Evolutionary conservation across 768 basidiomycete genomes (phyloP).

Genomic region (Pholiota molesta): DNA sequence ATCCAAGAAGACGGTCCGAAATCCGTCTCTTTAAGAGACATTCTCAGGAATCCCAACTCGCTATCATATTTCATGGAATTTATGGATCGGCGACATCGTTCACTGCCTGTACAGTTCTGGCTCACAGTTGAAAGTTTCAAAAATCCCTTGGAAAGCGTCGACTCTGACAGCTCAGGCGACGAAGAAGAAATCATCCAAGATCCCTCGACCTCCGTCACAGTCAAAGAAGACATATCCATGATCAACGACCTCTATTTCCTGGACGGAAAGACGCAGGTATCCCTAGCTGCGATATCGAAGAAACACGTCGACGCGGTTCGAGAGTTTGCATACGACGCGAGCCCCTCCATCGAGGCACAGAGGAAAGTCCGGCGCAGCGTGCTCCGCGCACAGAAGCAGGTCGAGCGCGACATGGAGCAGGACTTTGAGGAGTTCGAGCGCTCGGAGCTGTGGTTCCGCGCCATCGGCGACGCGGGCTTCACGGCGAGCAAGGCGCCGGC

Average conservation of each 20-base stretch:
- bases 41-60: conserved; percentile 87
- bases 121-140: conserved; percentile 97
- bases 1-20: conserved; percentile 46
- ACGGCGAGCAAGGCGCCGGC: conserved; percentile 21
- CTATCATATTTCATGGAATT: conserved; percentile 98
- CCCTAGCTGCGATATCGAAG: conserved; percentile 64
- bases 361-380: conserved; percentile 76
- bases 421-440: conserved; percentile 89
- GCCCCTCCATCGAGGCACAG: conserved; percentile 43
- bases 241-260: conserved; percentile 90
- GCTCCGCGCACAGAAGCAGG: conserved; percentile 81
- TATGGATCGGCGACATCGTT: conserved; percentile 88
- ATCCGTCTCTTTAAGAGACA: conserved; percentile 68
- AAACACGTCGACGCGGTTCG: conserved; percentile 75
- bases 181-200: conserved; percentile 59
- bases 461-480: conserved; percentile 69
- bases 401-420: conserved; percentile 88
- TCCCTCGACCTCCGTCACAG: conserved; percentile 56
- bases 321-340: conserved; percentile 57
- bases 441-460: conserved; percentile 93
- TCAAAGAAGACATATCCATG: conserved; percentile 87
- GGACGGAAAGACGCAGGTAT: conserved; percentile 54
- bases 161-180: conserved; percentile 69
- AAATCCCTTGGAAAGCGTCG: conserved; percentile 87
- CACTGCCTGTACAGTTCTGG: conserved; percentile 95